Conservation (phyloP, 148 eudicot species). For the Rhododendron ovatum region DNA sequence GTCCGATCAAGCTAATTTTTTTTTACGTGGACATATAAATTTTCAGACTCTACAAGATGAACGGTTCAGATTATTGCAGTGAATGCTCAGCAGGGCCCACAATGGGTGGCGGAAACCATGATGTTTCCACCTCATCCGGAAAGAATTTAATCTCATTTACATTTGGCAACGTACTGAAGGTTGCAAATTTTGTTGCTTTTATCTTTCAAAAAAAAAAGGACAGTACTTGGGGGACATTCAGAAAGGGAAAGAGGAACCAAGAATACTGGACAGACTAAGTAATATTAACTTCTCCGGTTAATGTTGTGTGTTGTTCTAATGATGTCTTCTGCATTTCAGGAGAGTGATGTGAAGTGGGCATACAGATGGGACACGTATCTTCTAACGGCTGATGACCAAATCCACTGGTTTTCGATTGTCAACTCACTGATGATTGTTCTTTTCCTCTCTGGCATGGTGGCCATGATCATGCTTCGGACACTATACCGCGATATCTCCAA, state of each 20-base stretch:
- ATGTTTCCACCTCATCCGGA: too few species aligned
- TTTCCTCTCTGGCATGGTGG: conserved; percentile 61
- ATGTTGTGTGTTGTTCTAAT: background rate
- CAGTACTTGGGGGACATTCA: background rate
- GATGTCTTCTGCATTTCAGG: conserved; percentile 21
- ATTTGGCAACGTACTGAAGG: background rate
- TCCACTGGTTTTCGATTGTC: conserved; percentile 57
- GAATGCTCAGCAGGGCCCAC: too few species aligned
- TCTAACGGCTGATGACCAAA: conserved; percentile 48
- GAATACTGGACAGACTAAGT: background rate
- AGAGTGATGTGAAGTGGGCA: conserved; percentile 54
- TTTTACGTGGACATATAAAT: too few species aligned
- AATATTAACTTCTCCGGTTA: background rate
- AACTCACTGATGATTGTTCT: conserved; percentile 60
- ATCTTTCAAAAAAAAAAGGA: background rate
- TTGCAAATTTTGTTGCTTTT: background rate
- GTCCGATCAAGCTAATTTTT: too few species aligned
- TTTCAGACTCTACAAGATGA: too few species aligned
- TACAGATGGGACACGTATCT: conserved; percentile 59
- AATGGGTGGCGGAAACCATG: too few species aligned
- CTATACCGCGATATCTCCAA: conserved; percentile 55
- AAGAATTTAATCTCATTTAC: background rate
- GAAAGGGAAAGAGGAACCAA: background rate
- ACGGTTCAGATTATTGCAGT: too few species aligned
- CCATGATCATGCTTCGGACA: conserved; percentile 56